Conservation (phyloP, 2,329 filamentous ascomycete genomes). For the Xylaria arbuscula region DNA sequence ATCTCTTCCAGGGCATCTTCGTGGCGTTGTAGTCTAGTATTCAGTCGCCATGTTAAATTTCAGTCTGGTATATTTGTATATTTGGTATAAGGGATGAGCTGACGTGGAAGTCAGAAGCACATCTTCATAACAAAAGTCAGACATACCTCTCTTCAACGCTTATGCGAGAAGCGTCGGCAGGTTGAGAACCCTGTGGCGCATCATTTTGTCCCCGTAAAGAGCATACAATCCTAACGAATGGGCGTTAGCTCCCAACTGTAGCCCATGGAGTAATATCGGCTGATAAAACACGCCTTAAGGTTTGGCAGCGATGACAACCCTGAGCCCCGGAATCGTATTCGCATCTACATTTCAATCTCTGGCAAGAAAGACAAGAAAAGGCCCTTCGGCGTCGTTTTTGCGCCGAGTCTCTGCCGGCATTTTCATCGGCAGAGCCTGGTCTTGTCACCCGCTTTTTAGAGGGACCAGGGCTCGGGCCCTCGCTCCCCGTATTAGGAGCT, state of each 20-base stretch:
- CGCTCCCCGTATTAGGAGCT: slow-evolving; percentile 14
- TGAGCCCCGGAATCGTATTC: slow-evolving; percentile 46
- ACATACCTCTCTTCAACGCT: slow-evolving; percentile 47
- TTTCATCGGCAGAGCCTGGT: slow-evolving; percentile 33
- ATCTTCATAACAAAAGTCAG: background rate
- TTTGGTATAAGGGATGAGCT: background rate
- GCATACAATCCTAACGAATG: slow-evolving; percentile 43
- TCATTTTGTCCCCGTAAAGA: slow-evolving; percentile 43
- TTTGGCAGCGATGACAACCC: slow-evolving; percentile 48
- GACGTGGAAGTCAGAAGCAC: background rate
- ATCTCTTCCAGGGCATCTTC: slow-evolving; percentile 46
- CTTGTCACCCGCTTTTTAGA: slow-evolving; percentile 35
- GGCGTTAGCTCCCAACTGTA: slow-evolving; percentile 21
- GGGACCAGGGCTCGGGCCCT: slow-evolving; percentile 14
- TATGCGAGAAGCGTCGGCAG: slow-evolving; percentile 8
- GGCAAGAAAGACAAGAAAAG: slow-evolving; percentile 48
- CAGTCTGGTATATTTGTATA: background rate
- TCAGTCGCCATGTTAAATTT: slow-evolving; percentile 12
- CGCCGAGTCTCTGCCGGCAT: slow-evolving; percentile 20
- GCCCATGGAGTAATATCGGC: background rate
- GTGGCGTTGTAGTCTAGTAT: slow-evolving; percentile 44
- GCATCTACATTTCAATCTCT: slow-evolving; percentile 48
- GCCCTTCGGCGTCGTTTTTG: slow-evolving; percentile 46
- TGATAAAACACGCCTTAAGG: slow-evolving; percentile 44
- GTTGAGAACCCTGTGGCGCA: slow-evolving; percentile 14